Evolutionary conservation across 1,284 basidiomycete species (phyloP).

Genomic region (Ustilago bromivora): DNA sequence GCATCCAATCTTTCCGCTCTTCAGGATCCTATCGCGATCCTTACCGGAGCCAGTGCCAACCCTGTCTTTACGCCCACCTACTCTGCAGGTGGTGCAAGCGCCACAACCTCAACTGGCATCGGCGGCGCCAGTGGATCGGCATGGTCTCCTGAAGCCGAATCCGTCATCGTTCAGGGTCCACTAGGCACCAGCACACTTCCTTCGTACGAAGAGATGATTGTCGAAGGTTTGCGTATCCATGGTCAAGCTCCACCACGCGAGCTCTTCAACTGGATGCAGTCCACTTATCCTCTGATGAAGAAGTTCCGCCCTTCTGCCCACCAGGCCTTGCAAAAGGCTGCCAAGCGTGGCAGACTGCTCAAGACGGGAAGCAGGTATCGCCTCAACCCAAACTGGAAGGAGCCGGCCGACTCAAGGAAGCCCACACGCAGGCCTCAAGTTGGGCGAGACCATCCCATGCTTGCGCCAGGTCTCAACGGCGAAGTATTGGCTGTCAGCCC

Average conservation of each 20-base stretch:
- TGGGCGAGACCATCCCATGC: constrained; percentile 61
- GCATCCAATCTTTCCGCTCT: constrained; percentile 1
- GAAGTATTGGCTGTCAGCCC: constrained; percentile 58
- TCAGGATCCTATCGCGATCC: constrained; percentile 43
- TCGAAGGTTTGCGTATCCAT: constrained; percentile 59
- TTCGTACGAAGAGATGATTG: constrained; percentile 66
- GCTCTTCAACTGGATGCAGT: constrained; percentile 65
- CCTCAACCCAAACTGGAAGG: constrained; percentile 63
- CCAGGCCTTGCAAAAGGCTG: constrained; percentile 67
- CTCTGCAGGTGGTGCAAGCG: constrained; percentile 1
- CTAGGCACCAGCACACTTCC: constrained; percentile 58
- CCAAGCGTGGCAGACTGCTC: constrained; percentile 65
- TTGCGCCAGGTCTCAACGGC: constrained; percentile 59
- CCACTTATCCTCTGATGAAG: constrained; percentile 64
- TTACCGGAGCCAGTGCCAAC: constrained; percentile 50
- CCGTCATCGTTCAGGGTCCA: constrained; percentile 51
- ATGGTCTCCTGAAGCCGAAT: constrained; percentile 43
- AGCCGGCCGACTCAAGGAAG: constrained; percentile 55
- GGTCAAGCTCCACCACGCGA: constrained; percentile 59
- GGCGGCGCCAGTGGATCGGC: constrained; percentile 10
- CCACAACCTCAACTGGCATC: constrained; percentile 1
- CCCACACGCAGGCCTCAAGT: constrained; percentile 59
- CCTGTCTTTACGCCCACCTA: constrained; percentile 36
- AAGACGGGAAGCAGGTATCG: constrained; percentile 65
- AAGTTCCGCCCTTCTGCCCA: constrained; percentile 68